Evolutionary conservation across 257 asterid species (phyloP), one percentile per base, ranked within the genome.

Genomic region (Ilex asprella): DNA sequence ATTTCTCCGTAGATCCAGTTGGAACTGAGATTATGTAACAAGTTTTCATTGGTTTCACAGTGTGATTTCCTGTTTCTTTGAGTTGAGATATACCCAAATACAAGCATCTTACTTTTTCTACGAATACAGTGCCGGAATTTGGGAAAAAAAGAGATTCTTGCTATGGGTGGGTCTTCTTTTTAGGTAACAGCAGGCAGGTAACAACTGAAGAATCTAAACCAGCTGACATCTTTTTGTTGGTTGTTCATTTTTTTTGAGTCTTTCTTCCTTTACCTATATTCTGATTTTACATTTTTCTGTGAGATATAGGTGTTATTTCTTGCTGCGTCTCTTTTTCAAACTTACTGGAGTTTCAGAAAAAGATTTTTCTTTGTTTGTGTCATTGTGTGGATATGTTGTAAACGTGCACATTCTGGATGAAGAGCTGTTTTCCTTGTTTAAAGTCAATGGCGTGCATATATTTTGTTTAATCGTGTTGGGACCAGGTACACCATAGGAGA

Each of bases 1-100:
- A 81, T 70, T 85, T 71, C 64, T 78, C 81, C 1, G 82, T 87
- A 16, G 95, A 82, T 75, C 95, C 94, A 44, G 68, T 81, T 30
- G 94, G 87, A 75, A 77, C 76, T 12, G 88, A 87, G 79, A 90
- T 87, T 59, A 85, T 87, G 94, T 85, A 85, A 66, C 78, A 30
- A 74, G 80, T 80, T 77, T 15, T 39, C 68, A 64, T 32, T 54
- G 58, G 52, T 63, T 51, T 32, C 30, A 16, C 58, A 46, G 52
- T 10, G 16, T 12, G 54, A 13, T 59, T 60, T 47, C 35, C 46
- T 43, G n/a, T 32, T 56, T 16, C 49, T n/a, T 54, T 27, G 30
- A 16, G 5, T 58, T 29, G 55, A 29, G 30, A 52, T 59, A n/a
- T 29, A 32, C 32, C 12, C 50, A 44, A 32, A 63, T 56, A 39